Base-by-base conservation (phyloP, 495 filamentous ascomycete genomes). In the Xylaria palmicola region DNA sequence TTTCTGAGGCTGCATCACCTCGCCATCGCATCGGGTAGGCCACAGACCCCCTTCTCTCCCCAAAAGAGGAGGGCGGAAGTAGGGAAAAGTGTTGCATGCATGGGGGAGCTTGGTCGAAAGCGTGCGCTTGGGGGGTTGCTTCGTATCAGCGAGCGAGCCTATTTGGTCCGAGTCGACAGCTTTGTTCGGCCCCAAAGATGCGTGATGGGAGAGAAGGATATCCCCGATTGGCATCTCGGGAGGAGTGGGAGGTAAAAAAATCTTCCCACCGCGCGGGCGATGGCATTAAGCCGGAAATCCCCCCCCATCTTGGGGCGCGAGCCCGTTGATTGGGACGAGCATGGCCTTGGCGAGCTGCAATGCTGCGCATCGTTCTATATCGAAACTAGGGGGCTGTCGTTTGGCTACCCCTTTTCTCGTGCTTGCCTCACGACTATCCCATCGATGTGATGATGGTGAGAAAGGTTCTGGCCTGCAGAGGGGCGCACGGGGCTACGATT, bases 231-330 rank as follows among this genome's bases (percentile, higher is more conserved):
- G 45, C 27, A 26, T 53, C 12, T 3, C 7, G 6, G n/a, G 26
- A 60, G 37, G 6, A 37, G 27, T 45, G 20, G 34, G n/a, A n/a
- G n/a, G n/a, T n/a, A 48, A 48, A 58, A 54, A 40, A 36, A 12
- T n/a, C n/a, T n/a, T n/a, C 19, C 36, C 36, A 59, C 34, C 15
- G 43, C 15, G 43, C 22, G 37, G 19, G 29, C 20, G n/a, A 54
- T 27, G 29, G 39, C 39, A 60, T 61, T 55, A 55, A 61, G 50
- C 47, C 50, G 50, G 49, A 40, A 17, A 54, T 55, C 49, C 24
- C 49, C n/a, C n/a, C n/a, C n/a, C n/a, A n/a, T n/a, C n/a, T 17
- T 61, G 1, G 34, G 27, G 8, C 19, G 19, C 9, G 40, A 43
- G 24, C 34, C n/a, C 22, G 48, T 48, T 36, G 50, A 61, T 54